phyloP scores from a whole-genome alignment of 148 eudicot species.

The Vaccinium darrowii region DNA sequence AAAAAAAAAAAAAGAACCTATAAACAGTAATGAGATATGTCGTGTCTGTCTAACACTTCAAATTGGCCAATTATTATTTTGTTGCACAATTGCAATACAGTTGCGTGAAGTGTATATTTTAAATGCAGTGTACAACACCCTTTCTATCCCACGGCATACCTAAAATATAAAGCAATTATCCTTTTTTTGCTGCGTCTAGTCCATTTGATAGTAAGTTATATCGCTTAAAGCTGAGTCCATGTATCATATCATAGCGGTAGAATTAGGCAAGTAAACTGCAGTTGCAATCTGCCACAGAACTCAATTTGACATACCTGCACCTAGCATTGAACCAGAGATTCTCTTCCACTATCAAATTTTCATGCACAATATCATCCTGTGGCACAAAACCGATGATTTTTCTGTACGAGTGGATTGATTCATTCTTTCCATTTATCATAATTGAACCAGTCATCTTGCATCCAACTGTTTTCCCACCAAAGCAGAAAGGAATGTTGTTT shows the following conservation, averaged over 20 bases:
- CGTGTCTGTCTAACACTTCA: background rate
- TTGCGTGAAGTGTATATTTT: background rate
- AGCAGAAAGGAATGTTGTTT: constrained; percentile 71
- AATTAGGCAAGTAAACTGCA: constrained; percentile 6
- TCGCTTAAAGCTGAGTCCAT: background rate
- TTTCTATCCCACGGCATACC: background rate
- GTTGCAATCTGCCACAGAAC: constrained; percentile 5
- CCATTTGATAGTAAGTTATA: background rate
- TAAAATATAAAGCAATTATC: background rate
- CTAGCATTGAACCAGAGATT: constrained; percentile 83
- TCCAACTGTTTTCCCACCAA: constrained; percentile 71
- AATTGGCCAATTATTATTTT: background rate
- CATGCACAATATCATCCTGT: constrained; percentile 85
- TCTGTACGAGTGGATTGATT: constrained; percentile 60
- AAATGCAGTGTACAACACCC: background rate
- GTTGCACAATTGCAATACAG: background rate
- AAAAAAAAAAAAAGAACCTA: background rate
- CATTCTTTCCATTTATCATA: constrained; percentile 57
- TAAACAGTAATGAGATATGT: background rate
- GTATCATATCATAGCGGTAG: background rate
- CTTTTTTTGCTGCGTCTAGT: background rate
- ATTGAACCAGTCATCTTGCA: constrained; percentile 56
- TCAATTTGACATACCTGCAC: constrained; percentile 54
- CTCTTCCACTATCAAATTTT: constrained; percentile 76
- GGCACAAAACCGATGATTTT: constrained; percentile 83